These are phyloP conservation scores for Vaccinium corymbosum DNA, from an alignment of 148 eudicot species.

Conservation along the genomic window DNA sequence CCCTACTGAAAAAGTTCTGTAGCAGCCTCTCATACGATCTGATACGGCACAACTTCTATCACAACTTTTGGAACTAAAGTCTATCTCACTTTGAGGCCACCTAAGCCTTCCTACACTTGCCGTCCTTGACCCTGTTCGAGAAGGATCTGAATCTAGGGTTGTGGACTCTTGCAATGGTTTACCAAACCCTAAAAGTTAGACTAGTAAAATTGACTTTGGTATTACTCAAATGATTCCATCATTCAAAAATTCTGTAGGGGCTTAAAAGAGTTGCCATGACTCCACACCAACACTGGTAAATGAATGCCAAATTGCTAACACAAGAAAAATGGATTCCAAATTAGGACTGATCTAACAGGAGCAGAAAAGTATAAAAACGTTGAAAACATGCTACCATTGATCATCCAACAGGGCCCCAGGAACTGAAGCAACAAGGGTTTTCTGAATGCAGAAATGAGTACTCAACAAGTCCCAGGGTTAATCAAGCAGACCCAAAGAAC, in stretches of 20 bases:
- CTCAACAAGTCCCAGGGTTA: neutral
- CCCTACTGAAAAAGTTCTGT: too few species aligned
- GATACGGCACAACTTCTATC: too few species aligned
- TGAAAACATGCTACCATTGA: neutral
- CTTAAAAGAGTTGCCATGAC: neutral
- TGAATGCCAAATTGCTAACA: neutral
- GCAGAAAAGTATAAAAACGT: neutral
- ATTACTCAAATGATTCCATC: neutral
- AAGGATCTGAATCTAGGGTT: too few species aligned
- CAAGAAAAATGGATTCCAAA: neutral
- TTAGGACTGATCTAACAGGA: neutral
- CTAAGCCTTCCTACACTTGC: too few species aligned
- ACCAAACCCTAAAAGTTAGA: neutral
- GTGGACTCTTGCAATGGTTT: too few species aligned
- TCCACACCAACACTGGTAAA: neutral
- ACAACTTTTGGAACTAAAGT: too few species aligned
- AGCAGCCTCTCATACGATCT: too few species aligned
- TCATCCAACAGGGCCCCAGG: slow-evolving; percentile 4
- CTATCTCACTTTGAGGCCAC: too few species aligned
- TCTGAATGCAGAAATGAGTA: neutral
- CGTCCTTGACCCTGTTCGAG: too few species aligned
- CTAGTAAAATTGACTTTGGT: neutral
- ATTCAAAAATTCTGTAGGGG: neutral
- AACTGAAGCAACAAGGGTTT: neutral
- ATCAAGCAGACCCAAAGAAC: neutral